phyloP scores from a whole-genome alignment of 2,329 filamentous ascomycete genomes.

The Sporothrix brunneoviolacea region DNA sequence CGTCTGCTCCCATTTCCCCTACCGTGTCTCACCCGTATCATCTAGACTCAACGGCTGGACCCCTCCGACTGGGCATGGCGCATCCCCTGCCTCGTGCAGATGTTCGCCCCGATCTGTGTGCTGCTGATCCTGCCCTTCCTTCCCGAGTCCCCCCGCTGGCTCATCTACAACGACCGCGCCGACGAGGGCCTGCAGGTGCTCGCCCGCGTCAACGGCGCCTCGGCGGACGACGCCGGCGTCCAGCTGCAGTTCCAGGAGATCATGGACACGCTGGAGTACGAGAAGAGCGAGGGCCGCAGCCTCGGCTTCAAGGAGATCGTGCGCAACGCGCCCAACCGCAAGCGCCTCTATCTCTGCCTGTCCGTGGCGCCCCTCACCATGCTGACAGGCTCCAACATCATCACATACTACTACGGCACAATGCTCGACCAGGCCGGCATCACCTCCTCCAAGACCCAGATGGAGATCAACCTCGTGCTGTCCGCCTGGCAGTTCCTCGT shows the following conservation, averaged over 20 bases:
- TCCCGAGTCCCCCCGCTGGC: slow-evolving; percentile 30
- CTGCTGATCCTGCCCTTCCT: slow-evolving; percentile 16
- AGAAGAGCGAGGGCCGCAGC: slow-evolving; percentile 13
- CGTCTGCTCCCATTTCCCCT: too few relatives aligned
- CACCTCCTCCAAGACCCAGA: slow-evolving; percentile 17
- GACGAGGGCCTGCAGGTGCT: slow-evolving; percentile 30
- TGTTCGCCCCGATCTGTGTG: slow-evolving; percentile 17
- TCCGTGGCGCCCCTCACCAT: slow-evolving; percentile 17
- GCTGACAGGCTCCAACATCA: slow-evolving; percentile 17
- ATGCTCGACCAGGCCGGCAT: slow-evolving; percentile 18
- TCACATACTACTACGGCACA: slow-evolving; percentile 18
- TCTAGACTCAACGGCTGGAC: slow-evolving; percentile 11
- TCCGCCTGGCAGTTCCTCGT: slow-evolving; percentile 19
- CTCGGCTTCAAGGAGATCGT: slow-evolving; percentile 14
- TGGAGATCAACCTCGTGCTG: slow-evolving; percentile 20
- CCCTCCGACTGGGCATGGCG: slow-evolving; percentile 19
- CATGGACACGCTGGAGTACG: slow-evolving; percentile 28
- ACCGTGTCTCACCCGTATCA: background rate
- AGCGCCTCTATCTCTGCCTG: slow-evolving; percentile 10
- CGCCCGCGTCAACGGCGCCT: slow-evolving; percentile 32
- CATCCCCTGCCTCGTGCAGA: slow-evolving; percentile 21
- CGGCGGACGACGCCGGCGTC: slow-evolving; percentile 29
- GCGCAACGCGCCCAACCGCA: slow-evolving; percentile 10
- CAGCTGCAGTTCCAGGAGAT: slow-evolving; percentile 35
- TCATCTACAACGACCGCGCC: slow-evolving; percentile 26